A percentile compares a stretch with the other conserved stretches of the same genome.
Conservation (phyloP, 805 yeast species). For the Saturnispora besseyi region DNA sequence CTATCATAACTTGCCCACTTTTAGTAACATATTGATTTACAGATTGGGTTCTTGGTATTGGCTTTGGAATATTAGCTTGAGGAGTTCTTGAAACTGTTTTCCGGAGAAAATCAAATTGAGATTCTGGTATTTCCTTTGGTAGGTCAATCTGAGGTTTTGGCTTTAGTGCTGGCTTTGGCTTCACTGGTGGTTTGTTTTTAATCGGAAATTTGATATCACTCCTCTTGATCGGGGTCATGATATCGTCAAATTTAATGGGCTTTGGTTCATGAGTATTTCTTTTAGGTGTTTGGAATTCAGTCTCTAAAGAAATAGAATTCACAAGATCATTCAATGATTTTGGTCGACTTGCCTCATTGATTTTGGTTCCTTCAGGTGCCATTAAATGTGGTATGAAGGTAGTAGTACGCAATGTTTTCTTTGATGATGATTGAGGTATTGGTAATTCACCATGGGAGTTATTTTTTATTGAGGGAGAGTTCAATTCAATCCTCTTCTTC, state of each 20-base stretch:
- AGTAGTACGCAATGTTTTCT: background rate
- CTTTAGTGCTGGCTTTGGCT: conserved; percentile 1
- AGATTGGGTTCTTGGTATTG: background rate
- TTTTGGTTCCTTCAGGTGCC: background rate
- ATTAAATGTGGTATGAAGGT: background rate
- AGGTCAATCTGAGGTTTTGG: background rate
- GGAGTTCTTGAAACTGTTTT: too few relatives aligned
- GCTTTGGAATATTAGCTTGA: background rate
- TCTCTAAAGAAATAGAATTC: conserved; percentile 8
- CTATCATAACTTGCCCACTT: conserved; percentile 1
- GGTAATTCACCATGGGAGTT: background rate
- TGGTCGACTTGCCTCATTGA: background rate
- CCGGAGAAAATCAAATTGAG: too few relatives aligned
- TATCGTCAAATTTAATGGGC: conserved; percentile 19
- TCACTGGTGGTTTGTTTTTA: background rate
- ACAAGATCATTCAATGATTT: conserved; percentile 8
- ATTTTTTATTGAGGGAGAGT: background rate
- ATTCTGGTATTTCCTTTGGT: background rate
- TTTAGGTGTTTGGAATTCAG: conserved; percentile 3
- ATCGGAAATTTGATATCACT: background rate
- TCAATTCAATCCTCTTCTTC: conserved; percentile 16
- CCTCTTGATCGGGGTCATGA: conserved; percentile 10
- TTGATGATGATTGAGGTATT: background rate
- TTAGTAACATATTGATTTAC: background rate
- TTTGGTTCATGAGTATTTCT: conserved; percentile 16